Conservation (phyloP, 768 basidiomycete species). For the Termitomyces sp. region DNA sequence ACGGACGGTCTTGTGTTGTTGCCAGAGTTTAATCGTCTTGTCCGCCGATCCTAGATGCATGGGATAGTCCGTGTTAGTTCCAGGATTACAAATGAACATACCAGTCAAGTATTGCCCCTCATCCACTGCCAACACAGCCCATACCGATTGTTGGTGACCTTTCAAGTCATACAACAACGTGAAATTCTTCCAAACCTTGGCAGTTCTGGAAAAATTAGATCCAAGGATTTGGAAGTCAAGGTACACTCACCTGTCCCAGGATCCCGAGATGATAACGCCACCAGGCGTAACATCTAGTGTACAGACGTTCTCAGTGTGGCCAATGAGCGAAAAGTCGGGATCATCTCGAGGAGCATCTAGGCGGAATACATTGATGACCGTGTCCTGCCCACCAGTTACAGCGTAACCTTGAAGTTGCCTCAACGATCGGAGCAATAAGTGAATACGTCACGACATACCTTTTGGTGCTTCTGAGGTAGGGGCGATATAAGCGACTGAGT, state of each 20-base stretch:
- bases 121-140: slow-evolving; percentile 83
- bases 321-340: slow-evolving; percentile 78
- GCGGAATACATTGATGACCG: slow-evolving; percentile 79
- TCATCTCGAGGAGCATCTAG: slow-evolving; percentile 55
- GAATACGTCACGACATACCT: slow-evolving; percentile 41
- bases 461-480: slow-evolving; percentile 65
- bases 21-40: slow-evolving; percentile 89
- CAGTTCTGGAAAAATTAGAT: slow-evolving; percentile 59
- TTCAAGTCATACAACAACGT: slow-evolving; percentile 65
- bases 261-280: slow-evolving; percentile 86
- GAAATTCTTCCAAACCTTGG: slow-evolving; percentile 90
- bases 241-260: slow-evolving; percentile 85
- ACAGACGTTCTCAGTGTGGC: slow-evolving; percentile 90
- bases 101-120: slow-evolving; percentile 80
- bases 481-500: slow-evolving; percentile 73
- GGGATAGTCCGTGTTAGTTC: background rate
- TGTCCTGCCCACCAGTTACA: slow-evolving; percentile 87
- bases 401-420: slow-evolving; percentile 59
- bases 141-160: slow-evolving; percentile 89
- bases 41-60: slow-evolving; percentile 76
- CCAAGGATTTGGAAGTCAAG: background rate
- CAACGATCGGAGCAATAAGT: slow-evolving; percentile 13
- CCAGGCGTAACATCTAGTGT: slow-evolving; percentile 65
- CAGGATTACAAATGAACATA: slow-evolving; percentile 22
- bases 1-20: slow-evolving; percentile 64